Evolutionary conservation across 192 early-diverging fungal genomes (phyloP).

Genomic region (Haplosporangium gracile): DNA sequence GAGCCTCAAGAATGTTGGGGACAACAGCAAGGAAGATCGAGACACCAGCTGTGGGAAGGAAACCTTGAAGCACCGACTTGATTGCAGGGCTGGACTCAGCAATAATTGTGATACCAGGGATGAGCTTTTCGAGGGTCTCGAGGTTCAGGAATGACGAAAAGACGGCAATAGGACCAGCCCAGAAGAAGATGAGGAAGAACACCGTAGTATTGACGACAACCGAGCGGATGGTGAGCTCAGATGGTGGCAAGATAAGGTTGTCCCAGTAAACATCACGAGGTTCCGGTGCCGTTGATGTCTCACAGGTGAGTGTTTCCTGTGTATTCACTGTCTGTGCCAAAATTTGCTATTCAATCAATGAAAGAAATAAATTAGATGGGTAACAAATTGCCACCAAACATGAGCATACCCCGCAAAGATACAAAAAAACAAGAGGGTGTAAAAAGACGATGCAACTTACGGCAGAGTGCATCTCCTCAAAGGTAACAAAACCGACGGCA

Average conservation of each 20-base stretch:
- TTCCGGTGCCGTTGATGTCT: constrained; percentile 75
- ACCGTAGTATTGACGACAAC: constrained; percentile 68
- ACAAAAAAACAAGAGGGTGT: not conserved
- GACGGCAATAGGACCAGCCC: constrained; percentile 78
- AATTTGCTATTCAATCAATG: constrained; percentile 58
- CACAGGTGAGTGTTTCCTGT: constrained; percentile 74
- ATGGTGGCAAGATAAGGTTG: constrained; percentile 73
- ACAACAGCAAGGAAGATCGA: constrained; percentile 76
- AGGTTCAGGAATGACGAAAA: constrained; percentile 77
- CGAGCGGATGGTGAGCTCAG: constrained; percentile 67
- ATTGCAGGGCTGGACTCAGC: constrained; percentile 65
- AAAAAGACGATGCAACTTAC: constrained; percentile 46
- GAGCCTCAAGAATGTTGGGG: constrained; percentile 74
- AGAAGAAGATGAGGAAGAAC: constrained; percentile 79
- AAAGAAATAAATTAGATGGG: not conserved
- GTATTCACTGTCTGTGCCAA: constrained; percentile 75
- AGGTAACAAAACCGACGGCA: constrained; percentile 85
- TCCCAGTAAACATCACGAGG: constrained; percentile 84
- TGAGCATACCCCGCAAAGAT: not conserved
- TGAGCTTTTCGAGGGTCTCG: constrained; percentile 67
- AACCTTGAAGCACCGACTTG: constrained; percentile 73
- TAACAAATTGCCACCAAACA: not conserved
- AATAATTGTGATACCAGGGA: constrained; percentile 69
- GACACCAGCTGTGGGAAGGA: constrained; percentile 81
- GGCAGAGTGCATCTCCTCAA: constrained; percentile 77